Base-by-base conservation (phyloP, 805 yeast genomes). In the Sporopachydermia quercuum region DNA sequence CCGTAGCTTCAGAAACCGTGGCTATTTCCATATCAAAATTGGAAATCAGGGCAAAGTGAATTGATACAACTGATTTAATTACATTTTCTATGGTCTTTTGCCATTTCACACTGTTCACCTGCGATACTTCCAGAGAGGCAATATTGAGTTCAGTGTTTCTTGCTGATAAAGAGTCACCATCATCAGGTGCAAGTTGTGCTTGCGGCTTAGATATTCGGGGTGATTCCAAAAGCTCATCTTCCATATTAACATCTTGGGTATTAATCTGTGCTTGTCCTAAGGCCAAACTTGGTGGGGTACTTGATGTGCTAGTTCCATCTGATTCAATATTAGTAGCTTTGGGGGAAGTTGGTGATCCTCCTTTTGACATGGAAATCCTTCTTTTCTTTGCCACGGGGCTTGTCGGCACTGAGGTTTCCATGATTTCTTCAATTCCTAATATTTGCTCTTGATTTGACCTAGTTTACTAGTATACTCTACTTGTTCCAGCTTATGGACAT, bases 11-110 rank as follows among this genome's bases (percentile, higher is more conserved):
- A 19, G 55, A 50, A 18, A 79, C 84, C 36, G 78, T 57, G 1
- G 94, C 78, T 2, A 75, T 60, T 49, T 87, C 96, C 33, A 91
- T 78, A 51, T 87, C 96, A 54, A 87, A 87, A 45, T 78, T 75
- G 3, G 78, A 73, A n/a, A 83, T 84, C 56, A 81, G 91, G 6
- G 91, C 70, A 52, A 87, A 86, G 56, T 84, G 94, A 39, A 87
- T 77, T 1, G 94, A 81, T 2, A 87, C 96, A 16, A 86, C 96
- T 4, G 84, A 73, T 45, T 77, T 73, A 33, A 86, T 93, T 3
- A 86, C 95, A 39, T 69, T 69, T 37, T 83, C 76, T 38, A 86
- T 84, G 1, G 95, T 82, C 33, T 64, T 62, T 51, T 79, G 87
- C 96, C 96, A 86, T 48, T 66, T 63, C 1, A 65, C 54, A 39